Conservation (phyloP, 1,284 basidiomycete genomes). For the Sanghuangporus sanghuang region DNA sequence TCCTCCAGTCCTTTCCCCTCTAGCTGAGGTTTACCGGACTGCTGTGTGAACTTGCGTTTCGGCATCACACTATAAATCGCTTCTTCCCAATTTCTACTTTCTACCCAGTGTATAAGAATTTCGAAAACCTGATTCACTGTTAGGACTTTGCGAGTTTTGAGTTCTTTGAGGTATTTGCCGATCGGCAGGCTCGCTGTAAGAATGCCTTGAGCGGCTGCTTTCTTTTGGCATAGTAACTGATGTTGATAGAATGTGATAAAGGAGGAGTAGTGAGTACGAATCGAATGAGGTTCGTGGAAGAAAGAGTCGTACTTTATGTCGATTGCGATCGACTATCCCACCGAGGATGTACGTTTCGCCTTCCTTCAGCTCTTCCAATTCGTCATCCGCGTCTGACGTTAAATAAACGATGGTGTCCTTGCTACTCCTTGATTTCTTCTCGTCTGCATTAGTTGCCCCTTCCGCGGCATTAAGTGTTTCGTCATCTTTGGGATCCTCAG, state of each 20-base stretch:
- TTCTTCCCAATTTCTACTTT: slow-evolving; percentile 74
- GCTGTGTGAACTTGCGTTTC: slow-evolving; percentile 72
- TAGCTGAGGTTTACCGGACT: slow-evolving; percentile 24
- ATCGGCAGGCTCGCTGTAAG: slow-evolving; percentile 91
- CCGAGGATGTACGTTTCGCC: slow-evolving; percentile 94
- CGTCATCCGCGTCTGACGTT: slow-evolving; percentile 90
- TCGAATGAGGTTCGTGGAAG: background rate
- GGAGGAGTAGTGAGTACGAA: slow-evolving; percentile 1
- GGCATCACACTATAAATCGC: slow-evolving; percentile 87
- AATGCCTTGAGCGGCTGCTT: slow-evolving; percentile 72
- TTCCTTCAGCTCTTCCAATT: slow-evolving; percentile 74
- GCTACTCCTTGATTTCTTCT: slow-evolving; percentile 14
- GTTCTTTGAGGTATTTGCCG: slow-evolving; percentile 74
- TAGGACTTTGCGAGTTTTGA: slow-evolving; percentile 90
- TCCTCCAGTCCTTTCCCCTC: slow-evolving; percentile 24
- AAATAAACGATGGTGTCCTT: slow-evolving; percentile 77
- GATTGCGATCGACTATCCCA: slow-evolving; percentile 94
- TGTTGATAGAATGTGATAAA: slow-evolving; percentile 13
- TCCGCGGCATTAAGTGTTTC: slow-evolving; percentile 2
- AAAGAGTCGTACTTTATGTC: slow-evolving; percentile 73
- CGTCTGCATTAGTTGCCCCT: background rate
- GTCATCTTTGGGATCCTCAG: slow-evolving; percentile 11
- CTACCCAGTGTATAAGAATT: slow-evolving; percentile 88
- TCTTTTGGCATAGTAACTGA: slow-evolving; percentile 88
- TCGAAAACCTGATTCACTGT: slow-evolving; percentile 98